phyloP scores from a whole-genome alignment of 2,329 filamentous ascomycete genomes.

The Penicillium sp. region DNA sequence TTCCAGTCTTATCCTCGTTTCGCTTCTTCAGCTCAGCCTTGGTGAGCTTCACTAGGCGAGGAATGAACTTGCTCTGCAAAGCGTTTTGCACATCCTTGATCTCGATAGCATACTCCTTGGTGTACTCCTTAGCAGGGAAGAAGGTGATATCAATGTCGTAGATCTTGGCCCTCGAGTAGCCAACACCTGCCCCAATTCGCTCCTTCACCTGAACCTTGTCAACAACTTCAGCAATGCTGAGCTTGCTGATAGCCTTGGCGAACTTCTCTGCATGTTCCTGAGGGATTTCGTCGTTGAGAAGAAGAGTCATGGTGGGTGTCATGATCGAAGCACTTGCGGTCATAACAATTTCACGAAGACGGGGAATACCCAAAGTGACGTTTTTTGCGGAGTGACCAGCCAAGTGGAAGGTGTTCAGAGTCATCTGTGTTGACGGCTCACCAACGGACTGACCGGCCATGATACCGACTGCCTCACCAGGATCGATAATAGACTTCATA shows the following conservation, averaged over 20 bases:
- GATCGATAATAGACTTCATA: slow-evolving; percentile 85
- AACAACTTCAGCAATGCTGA: slow-evolving; percentile 80
- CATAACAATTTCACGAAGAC: slow-evolving; percentile 97
- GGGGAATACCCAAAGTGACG: slow-evolving; percentile 96
- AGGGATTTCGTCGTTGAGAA: slow-evolving; percentile 71
- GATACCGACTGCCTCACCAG: slow-evolving; percentile 94
- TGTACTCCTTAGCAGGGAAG: slow-evolving; percentile 83
- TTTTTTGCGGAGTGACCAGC: slow-evolving; percentile 98
- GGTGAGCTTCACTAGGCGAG: slow-evolving; percentile 67
- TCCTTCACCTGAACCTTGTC: slow-evolving; percentile 81
- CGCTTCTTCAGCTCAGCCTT: slow-evolving; percentile 80
- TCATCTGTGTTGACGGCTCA: slow-evolving; percentile 99
- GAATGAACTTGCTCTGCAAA: slow-evolving; percentile 78
- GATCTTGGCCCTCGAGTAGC: slow-evolving; percentile 72
- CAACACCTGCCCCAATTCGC: slow-evolving; percentile 69
- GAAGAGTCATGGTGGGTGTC: slow-evolving; percentile 74
- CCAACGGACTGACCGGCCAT: slow-evolving; percentile 95
- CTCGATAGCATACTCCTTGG: slow-evolving; percentile 78
- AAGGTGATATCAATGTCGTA: slow-evolving; percentile 81
- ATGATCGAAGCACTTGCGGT: slow-evolving; percentile 87
- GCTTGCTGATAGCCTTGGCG: slow-evolving; percentile 85
- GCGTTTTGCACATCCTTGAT: slow-evolving; percentile 74
- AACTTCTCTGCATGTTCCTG: slow-evolving; percentile 72
- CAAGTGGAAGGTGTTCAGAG: slow-evolving; percentile 98
- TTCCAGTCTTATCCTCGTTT: slow-evolving; percentile 56